Evolutionary conservation across 768 basidiomycete species (phyloP).

Genomic region (Lentinula raphanica): DNA sequence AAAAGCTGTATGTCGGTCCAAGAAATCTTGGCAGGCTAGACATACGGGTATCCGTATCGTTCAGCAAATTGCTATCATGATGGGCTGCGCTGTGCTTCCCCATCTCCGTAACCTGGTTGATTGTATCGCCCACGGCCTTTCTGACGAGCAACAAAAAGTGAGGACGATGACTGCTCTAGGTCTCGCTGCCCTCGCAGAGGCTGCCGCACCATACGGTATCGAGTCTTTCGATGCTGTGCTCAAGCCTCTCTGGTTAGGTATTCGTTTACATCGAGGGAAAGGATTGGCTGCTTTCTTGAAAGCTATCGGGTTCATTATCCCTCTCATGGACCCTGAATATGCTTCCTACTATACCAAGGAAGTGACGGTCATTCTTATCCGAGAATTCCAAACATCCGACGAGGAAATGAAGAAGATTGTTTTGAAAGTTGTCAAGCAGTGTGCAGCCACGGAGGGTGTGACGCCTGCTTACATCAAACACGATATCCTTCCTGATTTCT

Average conservation of each 20-base stretch:
- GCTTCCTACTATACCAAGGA: slow-evolving; percentile 99
- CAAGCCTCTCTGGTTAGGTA: slow-evolving; percentile 91
- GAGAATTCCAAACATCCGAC: slow-evolving; percentile 98
- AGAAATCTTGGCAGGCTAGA: slow-evolving; percentile 99
- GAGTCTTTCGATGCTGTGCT: slow-evolving; percentile 98
- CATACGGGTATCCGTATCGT: slow-evolving; percentile 99
- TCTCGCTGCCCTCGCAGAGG: slow-evolving; percentile 92
- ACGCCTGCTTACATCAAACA: slow-evolving; percentile 93
- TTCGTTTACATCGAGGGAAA: slow-evolving; percentile 92
- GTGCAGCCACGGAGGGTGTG: slow-evolving; percentile 97
- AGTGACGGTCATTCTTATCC: slow-evolving; percentile 92
- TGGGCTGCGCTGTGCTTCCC: slow-evolving; percentile 97
- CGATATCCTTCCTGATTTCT: slow-evolving; percentile 98
- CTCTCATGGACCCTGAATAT: slow-evolving; percentile 99
- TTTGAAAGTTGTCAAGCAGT: slow-evolving; percentile 97
- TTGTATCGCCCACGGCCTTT: slow-evolving; percentile 88
- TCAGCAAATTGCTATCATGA: slow-evolving; percentile 99
- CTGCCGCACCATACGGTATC: slow-evolving; percentile 97
- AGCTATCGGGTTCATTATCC: slow-evolving; percentile 98
- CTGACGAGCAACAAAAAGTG: slow-evolving; percentile 95
- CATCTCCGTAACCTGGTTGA: slow-evolving; percentile 96
- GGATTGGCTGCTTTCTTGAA: slow-evolving; percentile 93
- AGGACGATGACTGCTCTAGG: slow-evolving; percentile 93
- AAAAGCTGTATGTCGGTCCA: slow-evolving; percentile 96
- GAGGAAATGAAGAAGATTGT: slow-evolving; percentile 99